These are phyloP conservation scores for sunflower (Helianthus annuus) DNA, from an alignment of 129 eudicot species.

Conservation along the genomic window HanXRQr2.0-SUNRISE NC_035447.2:57092617-57093116, in stretches of 20 bases:
- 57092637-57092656: slow-evolving; percentile 45
- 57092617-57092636: slow-evolving; percentile 50
- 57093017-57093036: too few species aligned
- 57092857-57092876: background rate
- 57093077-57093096: too few species aligned
- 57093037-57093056: too few species aligned
- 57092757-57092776: slow-evolving; percentile 8
- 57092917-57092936: too few species aligned
- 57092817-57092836: background rate
- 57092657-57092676: slow-evolving; percentile 60
- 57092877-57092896: background rate
- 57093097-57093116: too few species aligned
- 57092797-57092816: slow-evolving; percentile 8
- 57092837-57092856: slow-evolving; percentile 5
- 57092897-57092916: too few species aligned
- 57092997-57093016: too few species aligned
- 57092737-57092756: slow-evolving; percentile 12
- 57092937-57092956: too few species aligned
- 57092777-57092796: background rate
- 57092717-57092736: slow-evolving; percentile 38
- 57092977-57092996: too few species aligned
- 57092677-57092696: slow-evolving; percentile 44
- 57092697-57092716: slow-evolving; percentile 50
- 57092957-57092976: too few species aligned
- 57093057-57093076: too few species aligned